These are phyloP conservation scores for Spiromastix sp. DNA, from an alignment of 2,329 filamentous ascomycete genomes.

Conservation along the genomic window DNA sequence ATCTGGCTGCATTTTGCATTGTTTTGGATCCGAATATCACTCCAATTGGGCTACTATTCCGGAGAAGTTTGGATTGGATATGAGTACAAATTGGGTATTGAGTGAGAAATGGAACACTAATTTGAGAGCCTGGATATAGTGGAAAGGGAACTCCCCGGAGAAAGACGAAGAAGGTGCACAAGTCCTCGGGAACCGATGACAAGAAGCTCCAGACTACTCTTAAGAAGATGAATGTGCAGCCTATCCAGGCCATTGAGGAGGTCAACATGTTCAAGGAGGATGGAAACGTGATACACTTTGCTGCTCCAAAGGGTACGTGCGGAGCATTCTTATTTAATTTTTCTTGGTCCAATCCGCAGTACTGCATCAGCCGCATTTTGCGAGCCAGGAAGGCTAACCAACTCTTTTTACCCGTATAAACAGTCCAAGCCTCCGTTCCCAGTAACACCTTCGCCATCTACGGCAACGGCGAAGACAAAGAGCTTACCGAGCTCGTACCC, in stretches of 20 bases:
- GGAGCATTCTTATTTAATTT: no score
- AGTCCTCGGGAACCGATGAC: constrained; percentile 88
- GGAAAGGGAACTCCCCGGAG: constrained; percentile 97
- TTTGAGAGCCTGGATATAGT: no score
- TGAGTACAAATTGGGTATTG: no score
- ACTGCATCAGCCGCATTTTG: no score
- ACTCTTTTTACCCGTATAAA: no score
- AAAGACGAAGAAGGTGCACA: constrained; percentile 97
- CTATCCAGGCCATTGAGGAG: constrained; percentile 98
- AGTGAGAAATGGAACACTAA: no score
- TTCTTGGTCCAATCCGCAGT: no score
- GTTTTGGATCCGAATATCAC: no score
- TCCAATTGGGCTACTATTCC: no score
- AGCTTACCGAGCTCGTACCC: constrained; percentile 97
- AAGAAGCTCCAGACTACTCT: constrained; percentile 97
- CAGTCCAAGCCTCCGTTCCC: constrained; percentile 93
- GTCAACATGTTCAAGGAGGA: constrained; percentile 99
- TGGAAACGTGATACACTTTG: constrained; percentile 99
- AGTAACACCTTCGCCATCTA: constrained; percentile 99
- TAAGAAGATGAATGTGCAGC: constrained; percentile 99
- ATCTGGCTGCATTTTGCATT: no score
- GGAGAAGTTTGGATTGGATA: no score
- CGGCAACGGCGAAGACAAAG: constrained; percentile 97
- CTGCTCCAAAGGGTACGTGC: constrained; percentile 82
- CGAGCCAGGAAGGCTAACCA: no score